phyloP scores from a whole-genome alignment of 1,139 yeast genomes.

The Suhomyces choctaworum region DNA sequence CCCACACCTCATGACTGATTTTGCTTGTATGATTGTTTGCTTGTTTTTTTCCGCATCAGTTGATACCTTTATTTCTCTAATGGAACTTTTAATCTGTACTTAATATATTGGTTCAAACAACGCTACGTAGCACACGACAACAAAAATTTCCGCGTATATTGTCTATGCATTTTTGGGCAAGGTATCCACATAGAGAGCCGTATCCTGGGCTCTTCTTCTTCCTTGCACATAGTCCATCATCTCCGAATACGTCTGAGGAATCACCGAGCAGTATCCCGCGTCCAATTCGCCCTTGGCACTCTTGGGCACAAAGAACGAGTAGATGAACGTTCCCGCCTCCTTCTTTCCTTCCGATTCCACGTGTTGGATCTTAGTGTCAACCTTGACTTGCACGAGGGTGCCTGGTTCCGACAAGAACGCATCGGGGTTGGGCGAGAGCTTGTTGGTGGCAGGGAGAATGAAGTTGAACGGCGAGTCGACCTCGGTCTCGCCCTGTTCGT shows the following conservation, averaged over 20 bases:
- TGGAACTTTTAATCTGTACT: constrained; percentile 8
- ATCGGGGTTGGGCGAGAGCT: constrained; percentile 50
- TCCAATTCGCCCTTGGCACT: constrained; percentile 34
- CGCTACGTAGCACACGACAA: no score
- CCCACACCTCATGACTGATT: constrained; percentile 4
- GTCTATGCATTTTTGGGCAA: constrained; percentile 28
- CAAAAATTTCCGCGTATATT: no score
- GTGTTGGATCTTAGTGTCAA: constrained; percentile 73
- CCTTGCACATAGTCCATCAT: constrained; percentile 92
- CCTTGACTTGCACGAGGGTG: constrained; percentile 83
- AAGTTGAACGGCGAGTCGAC: constrained; percentile 48
- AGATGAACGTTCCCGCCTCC: constrained; percentile 80
- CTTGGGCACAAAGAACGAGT: constrained; percentile 81
- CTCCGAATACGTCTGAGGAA: constrained; percentile 86
- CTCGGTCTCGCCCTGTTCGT: constrained; percentile 37
- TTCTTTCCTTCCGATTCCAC: constrained; percentile 50
- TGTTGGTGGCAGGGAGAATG: constrained; percentile 58
- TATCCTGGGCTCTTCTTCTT: constrained; percentile 82
- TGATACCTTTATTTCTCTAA: constrained; percentile 11
- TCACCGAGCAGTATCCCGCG: constrained; percentile 60
- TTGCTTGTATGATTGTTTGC: no score
- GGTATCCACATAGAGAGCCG: constrained; percentile 65
- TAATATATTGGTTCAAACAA: no score
- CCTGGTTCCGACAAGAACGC: constrained; percentile 78
- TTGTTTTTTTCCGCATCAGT: constrained; percentile 7